Evolutionary conservation across 306 rosid species (phyloP).

Genomic region (Aeschynomene evenia): DNA sequence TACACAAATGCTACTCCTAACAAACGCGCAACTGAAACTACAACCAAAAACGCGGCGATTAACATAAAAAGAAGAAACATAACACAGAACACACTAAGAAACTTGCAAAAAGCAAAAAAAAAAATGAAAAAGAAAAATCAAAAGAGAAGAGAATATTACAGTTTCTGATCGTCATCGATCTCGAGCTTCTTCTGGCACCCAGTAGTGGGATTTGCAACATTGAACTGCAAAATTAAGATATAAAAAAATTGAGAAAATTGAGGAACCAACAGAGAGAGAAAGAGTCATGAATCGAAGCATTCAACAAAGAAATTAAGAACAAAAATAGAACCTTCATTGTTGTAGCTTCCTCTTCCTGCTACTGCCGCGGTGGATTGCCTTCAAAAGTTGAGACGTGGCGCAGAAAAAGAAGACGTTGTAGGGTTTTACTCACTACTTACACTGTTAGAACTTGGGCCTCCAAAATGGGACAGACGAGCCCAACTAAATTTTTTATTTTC

Average conservation of each 20-base stretch:
- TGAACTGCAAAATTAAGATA: neutral
- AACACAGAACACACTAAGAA: neutral
- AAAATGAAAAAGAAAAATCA: neutral
- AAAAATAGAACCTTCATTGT: constrained; percentile 15
- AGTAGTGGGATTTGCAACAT: neutral
- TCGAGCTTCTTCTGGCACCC: constrained; percentile 3
- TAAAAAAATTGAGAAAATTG: neutral
- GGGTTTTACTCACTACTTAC: neutral
- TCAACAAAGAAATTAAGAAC: too few relatives aligned
- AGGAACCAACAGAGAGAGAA: neutral
- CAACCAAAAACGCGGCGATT: neutral
- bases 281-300: neutral
- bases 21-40: neutral
- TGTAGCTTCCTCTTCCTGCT: neutral
- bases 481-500: neutral
- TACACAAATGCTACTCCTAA: neutral
- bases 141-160: neutral
- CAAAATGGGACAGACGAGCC: neutral
- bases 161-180: neutral
- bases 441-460: neutral
- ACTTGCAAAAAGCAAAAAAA: neutral
- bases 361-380: neutral
- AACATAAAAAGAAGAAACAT: neutral
- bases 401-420: neutral
- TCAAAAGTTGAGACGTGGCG: neutral